Evolutionary conservation across 1,284 basidiomycete genomes (phyloP).

Genomic region (Cutaneotrichosporon sp.): DNA sequence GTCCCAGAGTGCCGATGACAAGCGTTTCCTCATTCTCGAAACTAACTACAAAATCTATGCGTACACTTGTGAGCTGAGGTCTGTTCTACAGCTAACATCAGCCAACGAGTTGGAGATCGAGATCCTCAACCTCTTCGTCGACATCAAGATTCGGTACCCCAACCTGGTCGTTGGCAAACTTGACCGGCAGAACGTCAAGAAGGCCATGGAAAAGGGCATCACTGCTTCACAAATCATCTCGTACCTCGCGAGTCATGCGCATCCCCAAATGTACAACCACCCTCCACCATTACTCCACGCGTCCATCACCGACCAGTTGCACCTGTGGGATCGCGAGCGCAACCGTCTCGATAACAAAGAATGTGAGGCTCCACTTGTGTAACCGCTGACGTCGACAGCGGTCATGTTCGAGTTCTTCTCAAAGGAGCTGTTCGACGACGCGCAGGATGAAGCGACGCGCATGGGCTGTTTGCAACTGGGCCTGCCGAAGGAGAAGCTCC

Average conservation of each 20-base stretch:
- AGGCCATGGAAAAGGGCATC: conserved; percentile 90
- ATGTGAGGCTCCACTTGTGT: conserved; percentile 57
- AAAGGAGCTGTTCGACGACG: conserved; percentile 48
- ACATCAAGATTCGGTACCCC: conserved; percentile 88
- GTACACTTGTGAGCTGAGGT: conserved; percentile 63
- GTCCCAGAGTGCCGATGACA: conserved; percentile 52
- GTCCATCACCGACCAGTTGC: conserved; percentile 93
- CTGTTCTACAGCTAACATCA: conserved; percentile 40
- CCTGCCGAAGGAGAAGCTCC: conserved; percentile 33
- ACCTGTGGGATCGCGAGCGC: conserved; percentile 95
- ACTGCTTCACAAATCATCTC: conserved; percentile 96
- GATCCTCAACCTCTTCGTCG: conserved; percentile 90
- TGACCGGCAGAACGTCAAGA: conserved; percentile 91
- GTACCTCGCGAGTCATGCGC: conserved; percentile 90
- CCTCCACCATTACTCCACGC: conserved; percentile 49
- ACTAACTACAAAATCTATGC: conserved; percentile 99
- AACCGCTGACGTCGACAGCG: conserved; percentile 23
- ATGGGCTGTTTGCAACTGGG: conserved; percentile 37
- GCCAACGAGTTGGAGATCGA: conserved; percentile 95
- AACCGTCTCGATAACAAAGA: conserved; percentile 84
- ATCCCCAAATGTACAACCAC: conserved; percentile 96
- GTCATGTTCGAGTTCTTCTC: conserved; percentile 49
- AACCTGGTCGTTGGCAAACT: conserved; percentile 94
- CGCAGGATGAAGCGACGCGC: conserved; percentile 37
- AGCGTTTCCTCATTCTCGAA: conserved; percentile 94